These are phyloP conservation scores for Brassica incana DNA, from an alignment of 345 rosid species.

Conservation along the genomic window DNA sequence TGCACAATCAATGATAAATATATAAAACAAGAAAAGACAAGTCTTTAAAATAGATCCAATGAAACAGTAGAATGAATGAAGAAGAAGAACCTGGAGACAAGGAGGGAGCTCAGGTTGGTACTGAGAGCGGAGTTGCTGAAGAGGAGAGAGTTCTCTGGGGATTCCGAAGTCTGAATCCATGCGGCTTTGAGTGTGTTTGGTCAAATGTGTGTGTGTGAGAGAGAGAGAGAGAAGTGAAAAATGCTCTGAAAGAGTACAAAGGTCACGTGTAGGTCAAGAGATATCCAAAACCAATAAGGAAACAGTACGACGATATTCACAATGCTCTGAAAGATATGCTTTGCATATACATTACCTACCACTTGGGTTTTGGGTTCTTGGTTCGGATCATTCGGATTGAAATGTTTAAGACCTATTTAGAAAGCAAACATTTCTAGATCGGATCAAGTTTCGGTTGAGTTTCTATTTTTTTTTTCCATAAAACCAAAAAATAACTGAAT, in stretches of 20 bases:
- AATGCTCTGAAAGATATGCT: not conserved
- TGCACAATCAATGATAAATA: not conserved
- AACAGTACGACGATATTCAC: not conserved
- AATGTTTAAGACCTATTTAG: too few species aligned
- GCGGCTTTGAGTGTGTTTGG: constrained; percentile 20
- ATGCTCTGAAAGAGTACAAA: not conserved
- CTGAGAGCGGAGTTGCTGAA: constrained; percentile 77
- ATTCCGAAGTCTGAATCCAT: constrained; percentile 98
- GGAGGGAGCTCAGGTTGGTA: constrained; percentile 90
- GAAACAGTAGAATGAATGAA: not conserved
- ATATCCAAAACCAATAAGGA: not conserved
- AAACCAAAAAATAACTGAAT: too few species aligned
- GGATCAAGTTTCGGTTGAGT: too few species aligned
- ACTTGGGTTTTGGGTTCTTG: too few species aligned
- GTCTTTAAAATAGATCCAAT: constrained; percentile 13
- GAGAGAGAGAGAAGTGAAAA: constrained; percentile 9
- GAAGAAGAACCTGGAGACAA: constrained; percentile 71
- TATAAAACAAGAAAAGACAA: not conserved
- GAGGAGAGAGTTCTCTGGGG: constrained; percentile 87
- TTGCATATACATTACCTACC: not conserved
- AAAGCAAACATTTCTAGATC: too few species aligned
- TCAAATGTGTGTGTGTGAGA: not conserved
- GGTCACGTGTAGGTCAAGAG: not conserved
- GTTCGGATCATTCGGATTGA: too few species aligned
- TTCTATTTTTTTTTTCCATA: too few species aligned